A percentile compares a stretch with the other conserved stretches of the same genome.
These are phyloP conservation scores for Trametes cubensis DNA, from an alignment of 768 basidiomycete genomes.

Conservation along the genomic window DNA sequence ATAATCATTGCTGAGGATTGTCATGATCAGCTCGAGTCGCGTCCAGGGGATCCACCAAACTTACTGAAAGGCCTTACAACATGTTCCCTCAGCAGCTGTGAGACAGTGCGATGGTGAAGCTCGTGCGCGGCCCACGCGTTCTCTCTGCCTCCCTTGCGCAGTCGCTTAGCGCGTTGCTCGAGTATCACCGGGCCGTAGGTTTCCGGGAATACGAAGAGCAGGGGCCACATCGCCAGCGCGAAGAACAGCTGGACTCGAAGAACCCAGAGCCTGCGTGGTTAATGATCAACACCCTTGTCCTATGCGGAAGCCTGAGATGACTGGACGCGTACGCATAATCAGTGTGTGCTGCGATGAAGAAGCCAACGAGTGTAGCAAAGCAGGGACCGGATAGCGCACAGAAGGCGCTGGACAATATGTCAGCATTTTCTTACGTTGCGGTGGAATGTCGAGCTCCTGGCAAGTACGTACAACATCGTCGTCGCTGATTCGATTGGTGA, in stretches of 20 bases:
- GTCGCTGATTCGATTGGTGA: background rate
- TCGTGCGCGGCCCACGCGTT: slow-evolving; percentile 25
- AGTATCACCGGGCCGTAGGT: slow-evolving; percentile 30
- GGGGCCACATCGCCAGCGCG: slow-evolving; percentile 20
- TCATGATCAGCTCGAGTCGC: background rate
- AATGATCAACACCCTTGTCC: no score
- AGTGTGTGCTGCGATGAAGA: slow-evolving; percentile 27
- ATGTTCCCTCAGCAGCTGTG: slow-evolving; percentile 21
- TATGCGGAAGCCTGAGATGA: no score
- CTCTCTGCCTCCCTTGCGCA: slow-evolving; percentile 20
- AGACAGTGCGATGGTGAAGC: slow-evolving; percentile 17
- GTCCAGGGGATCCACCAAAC: background rate
- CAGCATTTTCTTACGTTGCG: background rate
- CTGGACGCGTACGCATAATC: slow-evolving; percentile 12
- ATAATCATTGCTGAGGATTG: slow-evolving; percentile 25
- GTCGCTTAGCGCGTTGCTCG: slow-evolving; percentile 14
- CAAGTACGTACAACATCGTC: slow-evolving; percentile 11
- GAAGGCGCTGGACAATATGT: slow-evolving; percentile 15
- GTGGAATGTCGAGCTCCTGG: background rate
- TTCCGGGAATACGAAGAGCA: slow-evolving; percentile 27
- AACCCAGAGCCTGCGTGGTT: slow-evolving; percentile 25
- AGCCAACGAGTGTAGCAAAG: slow-evolving; percentile 28
- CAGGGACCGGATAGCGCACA: slow-evolving; percentile 25
- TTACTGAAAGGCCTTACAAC: slow-evolving; percentile 25
- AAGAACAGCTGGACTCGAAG: slow-evolving; percentile 28